Base-by-base conservation (phyloP, 495 filamentous ascomycete species). In the Apiosordaria backusii region DNA sequence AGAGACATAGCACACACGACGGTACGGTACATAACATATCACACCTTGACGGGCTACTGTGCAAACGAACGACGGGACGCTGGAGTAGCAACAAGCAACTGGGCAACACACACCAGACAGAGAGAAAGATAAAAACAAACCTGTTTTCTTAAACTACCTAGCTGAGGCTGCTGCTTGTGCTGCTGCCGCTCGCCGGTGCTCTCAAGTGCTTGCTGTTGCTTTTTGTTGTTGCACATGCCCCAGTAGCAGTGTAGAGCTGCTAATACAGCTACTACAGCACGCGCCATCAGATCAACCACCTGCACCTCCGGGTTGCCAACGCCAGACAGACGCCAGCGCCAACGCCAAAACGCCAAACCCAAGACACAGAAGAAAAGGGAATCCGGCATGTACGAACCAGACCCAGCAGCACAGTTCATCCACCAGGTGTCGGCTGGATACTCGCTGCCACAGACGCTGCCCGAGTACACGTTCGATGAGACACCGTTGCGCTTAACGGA, bases 391-490 rank as follows among this genome's bases (percentile, higher is more conserved):
- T 59, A 23, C 57, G 22, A 59, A 25, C 57, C 4, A 24, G 57
- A 59, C n/a, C 26, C 57, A 59, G 16, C 57, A 59, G 22, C 21
- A 6, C 53, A 57, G 23, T 59, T 25, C 24, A 27, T 59, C 26
- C 57, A 55, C 13, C 53, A 59, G 18, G 24, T 59, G 24, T 24
- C 22, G 35, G 35, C 35, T 45, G 35, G 35, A 45, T 55, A 23
- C 18, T 55, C 52, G 15, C 52, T 55, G 52, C 52, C 52, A 21
- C 22, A 21, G 52, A 19, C 22, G 19, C n/a, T 55, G 52, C 52
- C 81, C 55, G 70, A 82, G 55, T 81, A 80, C 76, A 78, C 77
- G 54, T 81, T 80, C 64, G 77, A 77, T 59, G 72, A 77, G 57
- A 78, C 77, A 53, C 75, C 80, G 27, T 62, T 81, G 70, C 77